Percentiles rank a stretch among this genome's conserved stretches.
Evolutionary conservation across 2,329 filamentous ascomycete genomes (phyloP).

Genomic region (Exophiala sp.): DNA sequence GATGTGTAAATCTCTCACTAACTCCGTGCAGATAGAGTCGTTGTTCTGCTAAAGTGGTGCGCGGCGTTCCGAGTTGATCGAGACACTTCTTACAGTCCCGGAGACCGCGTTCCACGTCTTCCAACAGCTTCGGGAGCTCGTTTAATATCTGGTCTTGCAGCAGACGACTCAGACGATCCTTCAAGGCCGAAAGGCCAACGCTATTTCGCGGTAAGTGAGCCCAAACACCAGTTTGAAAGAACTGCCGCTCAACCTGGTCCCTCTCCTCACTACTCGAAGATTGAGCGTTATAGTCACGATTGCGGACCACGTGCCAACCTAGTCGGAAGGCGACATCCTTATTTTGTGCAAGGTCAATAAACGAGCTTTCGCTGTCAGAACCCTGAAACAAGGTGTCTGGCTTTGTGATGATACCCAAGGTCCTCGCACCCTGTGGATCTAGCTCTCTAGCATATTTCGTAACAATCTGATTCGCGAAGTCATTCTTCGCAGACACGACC

Average conservation of each 20-base stretch:
- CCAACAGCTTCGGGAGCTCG: slow-evolving; percentile 26
- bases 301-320: slow-evolving; percentile 33
- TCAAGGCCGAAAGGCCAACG: slow-evolving; percentile 25
- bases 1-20: slow-evolving; percentile 24
- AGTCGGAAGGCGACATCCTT: slow-evolving; percentile 30
- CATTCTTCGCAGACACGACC: slow-evolving; percentile 44
- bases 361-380: slow-evolving; percentile 37
- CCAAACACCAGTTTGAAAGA: slow-evolving; percentile 27
- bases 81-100: slow-evolving; percentile 8
- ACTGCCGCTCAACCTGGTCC: slow-evolving; percentile 21
- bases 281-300: slow-evolving; percentile 23
- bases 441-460: slow-evolving; percentile 34
- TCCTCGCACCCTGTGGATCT: slow-evolving; percentile 15
- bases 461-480: slow-evolving; percentile 41
- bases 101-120: slow-evolving; percentile 32
- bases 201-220: slow-evolving; percentile 12
- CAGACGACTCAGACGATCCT: slow-evolving; percentile 25
- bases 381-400: slow-evolving; percentile 30
- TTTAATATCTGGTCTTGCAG: slow-evolving; percentile 26
- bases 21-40: slow-evolving; percentile 22
- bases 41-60: slow-evolving; percentile 19
- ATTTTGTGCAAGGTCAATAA: slow-evolving; percentile 39
- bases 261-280: slow-evolving; percentile 22
- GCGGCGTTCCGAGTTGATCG: slow-evolving; percentile 9
- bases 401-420: slow-evolving; percentile 23